These are phyloP conservation scores for Trichoderma atrobrunneum DNA, from an alignment of 2,329 filamentous ascomycete species.

Conservation along the genomic window DNA sequence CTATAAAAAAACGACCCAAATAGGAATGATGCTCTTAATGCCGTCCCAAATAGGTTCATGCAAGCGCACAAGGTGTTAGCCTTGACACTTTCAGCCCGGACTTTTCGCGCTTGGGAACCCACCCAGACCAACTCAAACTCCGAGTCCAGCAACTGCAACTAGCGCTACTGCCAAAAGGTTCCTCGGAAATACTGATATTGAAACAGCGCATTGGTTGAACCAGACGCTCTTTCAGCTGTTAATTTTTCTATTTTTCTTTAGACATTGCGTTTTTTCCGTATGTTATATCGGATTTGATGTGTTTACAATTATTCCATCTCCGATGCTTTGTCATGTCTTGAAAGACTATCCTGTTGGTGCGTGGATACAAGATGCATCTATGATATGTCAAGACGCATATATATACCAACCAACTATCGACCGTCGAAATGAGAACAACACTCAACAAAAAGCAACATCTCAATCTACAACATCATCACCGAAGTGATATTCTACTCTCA, in stretches of 20 bases:
- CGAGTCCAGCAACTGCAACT: not conserved
- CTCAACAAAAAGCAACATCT: not conserved
- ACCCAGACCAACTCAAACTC: not conserved
- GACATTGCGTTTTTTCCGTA: not conserved
- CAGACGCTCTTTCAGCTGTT: too few species aligned
- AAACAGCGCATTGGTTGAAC: not conserved
- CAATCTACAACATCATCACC: not conserved
- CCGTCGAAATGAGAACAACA: not conserved
- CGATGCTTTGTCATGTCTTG: not conserved
- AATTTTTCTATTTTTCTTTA: not conserved
- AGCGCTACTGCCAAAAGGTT: not conserved
- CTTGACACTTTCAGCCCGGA: not conserved
- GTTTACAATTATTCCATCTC: not conserved
- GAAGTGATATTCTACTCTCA: not conserved
- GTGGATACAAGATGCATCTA: not conserved
- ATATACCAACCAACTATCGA: not conserved
- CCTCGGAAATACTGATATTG: not conserved
- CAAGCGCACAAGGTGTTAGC: too few species aligned
- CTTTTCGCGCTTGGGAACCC: slow-evolving; percentile 2
- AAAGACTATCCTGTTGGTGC: not conserved
- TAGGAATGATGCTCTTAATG: not conserved
- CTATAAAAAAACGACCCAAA: not conserved
- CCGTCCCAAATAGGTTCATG: not conserved
- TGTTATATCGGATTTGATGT: not conserved
- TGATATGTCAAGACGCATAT: not conserved